Conservation (phyloP, 148 eudicot genomes). For the Rhododendron kiyosumense region DNA sequence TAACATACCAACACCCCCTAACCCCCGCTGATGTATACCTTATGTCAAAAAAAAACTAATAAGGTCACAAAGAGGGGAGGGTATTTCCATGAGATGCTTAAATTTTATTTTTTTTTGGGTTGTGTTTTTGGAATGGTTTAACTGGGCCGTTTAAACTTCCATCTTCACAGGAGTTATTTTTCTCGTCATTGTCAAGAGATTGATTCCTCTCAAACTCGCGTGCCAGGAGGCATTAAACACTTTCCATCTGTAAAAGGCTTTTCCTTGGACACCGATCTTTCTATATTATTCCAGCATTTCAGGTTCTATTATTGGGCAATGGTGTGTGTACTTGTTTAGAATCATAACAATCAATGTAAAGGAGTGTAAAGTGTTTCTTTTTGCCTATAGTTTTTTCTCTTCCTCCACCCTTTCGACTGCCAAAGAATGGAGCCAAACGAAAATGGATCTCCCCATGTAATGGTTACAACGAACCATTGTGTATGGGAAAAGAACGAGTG, state of each 20-base stretch:
- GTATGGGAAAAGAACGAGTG: not conserved
- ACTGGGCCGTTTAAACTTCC: not conserved
- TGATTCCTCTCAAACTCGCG: not conserved
- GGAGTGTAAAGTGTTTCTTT: too few relatives aligned
- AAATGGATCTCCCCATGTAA: constrained; percentile 1
- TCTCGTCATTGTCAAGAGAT: not conserved
- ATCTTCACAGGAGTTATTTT: not conserved
- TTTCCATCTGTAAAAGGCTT: not conserved
- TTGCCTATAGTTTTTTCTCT: not conserved
- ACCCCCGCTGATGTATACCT: too few relatives aligned
- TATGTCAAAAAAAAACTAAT: too few relatives aligned
- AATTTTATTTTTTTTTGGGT: not conserved
- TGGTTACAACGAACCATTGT: not conserved
- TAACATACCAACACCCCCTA: too few relatives aligned
- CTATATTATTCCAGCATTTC: not conserved
- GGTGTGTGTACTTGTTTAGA: not conserved
- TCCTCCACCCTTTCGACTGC: not conserved
- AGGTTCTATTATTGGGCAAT: not conserved
- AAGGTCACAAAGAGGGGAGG: too few relatives aligned
- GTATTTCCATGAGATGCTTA: not conserved
- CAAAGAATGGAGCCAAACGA: not conserved
- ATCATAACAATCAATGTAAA: not conserved
- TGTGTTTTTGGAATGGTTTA: not conserved
- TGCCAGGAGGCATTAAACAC: not conserved
- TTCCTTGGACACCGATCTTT: not conserved